Conservation (phyloP, 768 basidiomycete genomes). For the Lactifluus subvellereus region DNA sequence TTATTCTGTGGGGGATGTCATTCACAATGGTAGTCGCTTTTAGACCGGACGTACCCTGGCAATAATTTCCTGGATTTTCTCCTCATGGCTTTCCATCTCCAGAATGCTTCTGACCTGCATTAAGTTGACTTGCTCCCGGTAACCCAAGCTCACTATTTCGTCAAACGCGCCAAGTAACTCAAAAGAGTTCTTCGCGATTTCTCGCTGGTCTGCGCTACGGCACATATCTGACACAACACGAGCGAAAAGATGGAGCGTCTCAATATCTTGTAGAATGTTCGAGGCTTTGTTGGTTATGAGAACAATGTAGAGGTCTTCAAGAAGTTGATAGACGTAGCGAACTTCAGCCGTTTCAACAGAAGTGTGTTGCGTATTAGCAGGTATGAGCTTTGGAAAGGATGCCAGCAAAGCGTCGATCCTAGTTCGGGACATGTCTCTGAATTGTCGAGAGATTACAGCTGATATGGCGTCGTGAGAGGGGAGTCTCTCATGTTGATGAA, state of each 20-base stretch:
- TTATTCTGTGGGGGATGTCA: constrained; percentile 62
- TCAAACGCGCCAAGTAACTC: constrained; percentile 95
- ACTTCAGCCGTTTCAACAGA: constrained; percentile 95
- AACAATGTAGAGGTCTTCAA: constrained; percentile 95
- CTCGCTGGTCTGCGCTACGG: constrained; percentile 78
- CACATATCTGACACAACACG: constrained; percentile 92
- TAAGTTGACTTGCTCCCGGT: constrained; percentile 70
- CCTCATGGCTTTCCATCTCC: constrained; percentile 90
- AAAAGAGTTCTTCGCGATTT: constrained; percentile 86
- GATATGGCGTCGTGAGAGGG: constrained; percentile 9
- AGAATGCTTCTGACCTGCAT: constrained; percentile 73
- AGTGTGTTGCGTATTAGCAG: constrained; percentile 90
- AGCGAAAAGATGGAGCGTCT: constrained; percentile 90
- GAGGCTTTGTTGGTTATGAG: constrained; percentile 97
- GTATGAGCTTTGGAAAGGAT: constrained; percentile 96
- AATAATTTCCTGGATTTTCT: constrained; percentile 98
- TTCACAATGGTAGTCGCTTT: not conserved
- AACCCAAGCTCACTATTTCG: constrained; percentile 90
- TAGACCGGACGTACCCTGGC: constrained; percentile 56
- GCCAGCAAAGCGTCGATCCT: constrained; percentile 94
- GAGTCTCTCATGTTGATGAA: not conserved
- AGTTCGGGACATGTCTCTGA: constrained; percentile 85
- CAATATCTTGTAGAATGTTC: constrained; percentile 98
- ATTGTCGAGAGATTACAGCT: constrained; percentile 97
- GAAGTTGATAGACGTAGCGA: constrained; percentile 93